Conservation (phyloP, 345 rosid genomes). For the Camelina laxa region DNA sequence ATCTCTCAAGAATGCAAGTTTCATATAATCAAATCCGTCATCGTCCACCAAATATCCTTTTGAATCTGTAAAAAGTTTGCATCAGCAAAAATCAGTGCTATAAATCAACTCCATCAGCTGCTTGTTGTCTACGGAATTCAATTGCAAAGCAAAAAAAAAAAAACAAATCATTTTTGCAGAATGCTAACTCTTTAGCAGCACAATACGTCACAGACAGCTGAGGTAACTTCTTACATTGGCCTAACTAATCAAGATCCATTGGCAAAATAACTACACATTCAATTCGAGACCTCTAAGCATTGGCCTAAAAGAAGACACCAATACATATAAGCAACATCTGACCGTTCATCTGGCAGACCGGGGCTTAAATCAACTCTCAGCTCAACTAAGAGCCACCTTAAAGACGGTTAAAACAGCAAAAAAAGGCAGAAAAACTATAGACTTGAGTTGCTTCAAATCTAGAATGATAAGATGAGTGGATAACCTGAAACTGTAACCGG, state of each 20-base stretch:
- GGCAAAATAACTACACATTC: slow-evolving; percentile 1
- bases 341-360: background rate
- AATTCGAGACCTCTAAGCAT: slow-evolving; percentile 21
- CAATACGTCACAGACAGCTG: slow-evolving; percentile 3
- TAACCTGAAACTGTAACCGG: slow-evolving; percentile 93
- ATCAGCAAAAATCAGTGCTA: slow-evolving; percentile 29
- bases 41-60: slow-evolving; percentile 97
- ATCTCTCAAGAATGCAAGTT: slow-evolving; percentile 93
- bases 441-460: background rate
- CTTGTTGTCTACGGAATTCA: background rate
- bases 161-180: background rate
- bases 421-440: background rate
- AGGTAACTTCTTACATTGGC: background rate
- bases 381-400: slow-evolving; percentile 14
- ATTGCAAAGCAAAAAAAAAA: background rate
- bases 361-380: background rate
- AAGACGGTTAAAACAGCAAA: slow-evolving; percentile 15
- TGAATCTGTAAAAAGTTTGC: slow-evolving; percentile 63
- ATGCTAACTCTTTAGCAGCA: slow-evolving; percentile 17
- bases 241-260: background rate
- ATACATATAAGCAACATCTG: background rate
- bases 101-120: slow-evolving; percentile 4
- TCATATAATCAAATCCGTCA: slow-evolving; percentile 96
- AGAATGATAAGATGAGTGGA: slow-evolving; percentile 5
- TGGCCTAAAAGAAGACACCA: background rate